Evolutionary conservation across 1,284 basidiomycete species (phyloP).

Genomic region (Puccinia triticina): DNA sequence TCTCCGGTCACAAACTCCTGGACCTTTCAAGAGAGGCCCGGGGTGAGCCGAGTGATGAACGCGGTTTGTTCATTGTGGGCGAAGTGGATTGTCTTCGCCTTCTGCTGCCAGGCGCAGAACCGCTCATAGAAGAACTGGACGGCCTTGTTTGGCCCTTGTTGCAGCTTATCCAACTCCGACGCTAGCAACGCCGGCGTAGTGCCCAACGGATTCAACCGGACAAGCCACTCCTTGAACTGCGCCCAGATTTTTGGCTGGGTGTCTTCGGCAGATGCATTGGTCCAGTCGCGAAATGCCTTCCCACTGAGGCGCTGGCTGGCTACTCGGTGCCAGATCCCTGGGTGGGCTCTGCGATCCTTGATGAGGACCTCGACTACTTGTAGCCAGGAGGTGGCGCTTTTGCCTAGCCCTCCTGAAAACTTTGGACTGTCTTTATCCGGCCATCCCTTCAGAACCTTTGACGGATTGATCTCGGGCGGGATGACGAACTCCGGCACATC

Average conservation of each 20-base stretch:
- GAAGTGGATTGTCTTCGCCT: neutral
- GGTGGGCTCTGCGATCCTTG: neutral
- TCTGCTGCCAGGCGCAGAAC: neutral
- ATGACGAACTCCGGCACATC: no score
- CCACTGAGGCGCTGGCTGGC: neutral
- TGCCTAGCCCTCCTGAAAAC: neutral
- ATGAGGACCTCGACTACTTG: neutral
- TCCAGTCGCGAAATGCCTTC: neutral
- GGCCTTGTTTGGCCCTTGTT: neutral
- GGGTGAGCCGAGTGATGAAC: neutral
- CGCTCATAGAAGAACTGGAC: neutral
- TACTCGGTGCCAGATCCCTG: neutral
- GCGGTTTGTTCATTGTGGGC: neutral
- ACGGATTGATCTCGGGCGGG: no score
- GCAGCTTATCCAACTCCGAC: neutral
- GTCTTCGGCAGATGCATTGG: no score
- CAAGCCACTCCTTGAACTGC: neutral
- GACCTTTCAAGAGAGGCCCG: neutral
- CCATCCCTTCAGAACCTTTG: neutral
- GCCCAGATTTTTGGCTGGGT: neutral
- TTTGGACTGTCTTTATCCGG: neutral
- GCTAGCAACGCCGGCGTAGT: neutral
- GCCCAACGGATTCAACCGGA: neutral
- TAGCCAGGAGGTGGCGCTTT: neutral
- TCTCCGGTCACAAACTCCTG: neutral